phyloP scores from a whole-genome alignment of 495 filamentous ascomycete genomes.

The Aeminium ludgeri region DNA sequence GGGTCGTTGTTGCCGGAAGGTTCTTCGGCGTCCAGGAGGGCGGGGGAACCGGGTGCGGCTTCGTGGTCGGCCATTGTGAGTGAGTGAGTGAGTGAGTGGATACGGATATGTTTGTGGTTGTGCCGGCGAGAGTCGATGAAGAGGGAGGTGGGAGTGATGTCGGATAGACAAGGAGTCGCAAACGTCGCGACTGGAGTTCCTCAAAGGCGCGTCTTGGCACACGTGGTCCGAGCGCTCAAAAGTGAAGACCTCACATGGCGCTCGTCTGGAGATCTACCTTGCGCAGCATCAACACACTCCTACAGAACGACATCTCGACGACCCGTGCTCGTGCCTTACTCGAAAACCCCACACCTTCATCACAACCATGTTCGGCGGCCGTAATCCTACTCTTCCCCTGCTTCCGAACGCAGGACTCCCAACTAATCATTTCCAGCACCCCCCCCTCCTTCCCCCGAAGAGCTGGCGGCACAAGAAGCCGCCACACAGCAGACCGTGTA shows the following conservation, averaged over 20 bases:
- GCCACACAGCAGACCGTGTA: slow-evolving; percentile 11
- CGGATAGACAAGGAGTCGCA: neutral
- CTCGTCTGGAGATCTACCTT: neutral
- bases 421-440: slow-evolving; percentile 12
- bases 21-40: slow-evolving; percentile 10
- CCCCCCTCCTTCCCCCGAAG: slow-evolving; percentile 14
- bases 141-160: neutral
- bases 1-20: slow-evolving; percentile 30
- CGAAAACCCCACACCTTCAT: no score
- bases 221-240: neutral
- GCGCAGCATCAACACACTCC: neutral
- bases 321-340: no score
- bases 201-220: neutral
- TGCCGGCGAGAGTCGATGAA: neutral
- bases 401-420: neutral
- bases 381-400: slow-evolving; percentile 2
- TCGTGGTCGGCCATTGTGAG: slow-evolving; percentile 19
- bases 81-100: neutral
- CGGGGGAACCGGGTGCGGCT: slow-evolving; percentile 10
- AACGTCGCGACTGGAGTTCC: neutral
- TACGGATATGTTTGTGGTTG: neutral
- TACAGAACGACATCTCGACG: no score
- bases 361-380: slow-evolving; percentile 19
- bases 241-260: neutral
- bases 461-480: slow-evolving; percentile 13